A percentile compares a stretch with the other conserved stretches of the same genome.
These are phyloP conservation scores for Pleurotus djamor DNA, from an alignment of 768 basidiomycete species.

Conservation along the genomic window DNA sequence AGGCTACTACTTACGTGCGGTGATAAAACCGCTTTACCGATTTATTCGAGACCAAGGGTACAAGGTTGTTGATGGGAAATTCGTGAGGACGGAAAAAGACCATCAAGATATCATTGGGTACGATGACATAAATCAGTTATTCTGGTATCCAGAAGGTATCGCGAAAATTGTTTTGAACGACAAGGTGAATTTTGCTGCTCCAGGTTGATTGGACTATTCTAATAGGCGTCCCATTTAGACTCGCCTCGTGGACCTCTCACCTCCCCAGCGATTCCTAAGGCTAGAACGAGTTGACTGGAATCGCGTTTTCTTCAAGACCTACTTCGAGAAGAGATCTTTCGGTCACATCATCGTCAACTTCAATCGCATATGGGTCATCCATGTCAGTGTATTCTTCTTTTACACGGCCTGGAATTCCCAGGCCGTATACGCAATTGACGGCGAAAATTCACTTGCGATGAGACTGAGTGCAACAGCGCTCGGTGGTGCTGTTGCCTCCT, in stretches of 20 bases:
- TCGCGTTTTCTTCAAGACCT: constrained; percentile 97
- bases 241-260: constrained; percentile 87
- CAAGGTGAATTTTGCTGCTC: constrained; percentile 51
- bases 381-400: constrained; percentile 92
- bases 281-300: constrained; percentile 98
- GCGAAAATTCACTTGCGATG: constrained; percentile 69
- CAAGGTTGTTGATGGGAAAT: constrained; percentile 93
- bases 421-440: constrained; percentile 66
- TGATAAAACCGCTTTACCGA: constrained; percentile 91
- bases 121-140: constrained; percentile 98
- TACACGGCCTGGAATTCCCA: constrained; percentile 96
- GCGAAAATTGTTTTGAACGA: constrained; percentile 85
- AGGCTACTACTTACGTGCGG: constrained; percentile 88
- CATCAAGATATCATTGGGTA: constrained; percentile 96
- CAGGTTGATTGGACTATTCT: not conserved
- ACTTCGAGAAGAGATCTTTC: constrained; percentile 96
- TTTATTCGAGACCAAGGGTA: constrained; percentile 98
- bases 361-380: constrained; percentile 99
- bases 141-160: constrained; percentile 99
- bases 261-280: constrained; percentile 92
- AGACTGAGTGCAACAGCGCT: constrained; percentile 93
- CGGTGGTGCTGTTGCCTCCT: constrained; percentile 90
- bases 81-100: constrained; percentile 89
- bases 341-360: constrained; percentile 98
- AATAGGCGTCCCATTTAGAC: constrained; percentile 43